Conservation (phyloP, 345 rosid genomes). For the Kernera saxatilis region DNA sequence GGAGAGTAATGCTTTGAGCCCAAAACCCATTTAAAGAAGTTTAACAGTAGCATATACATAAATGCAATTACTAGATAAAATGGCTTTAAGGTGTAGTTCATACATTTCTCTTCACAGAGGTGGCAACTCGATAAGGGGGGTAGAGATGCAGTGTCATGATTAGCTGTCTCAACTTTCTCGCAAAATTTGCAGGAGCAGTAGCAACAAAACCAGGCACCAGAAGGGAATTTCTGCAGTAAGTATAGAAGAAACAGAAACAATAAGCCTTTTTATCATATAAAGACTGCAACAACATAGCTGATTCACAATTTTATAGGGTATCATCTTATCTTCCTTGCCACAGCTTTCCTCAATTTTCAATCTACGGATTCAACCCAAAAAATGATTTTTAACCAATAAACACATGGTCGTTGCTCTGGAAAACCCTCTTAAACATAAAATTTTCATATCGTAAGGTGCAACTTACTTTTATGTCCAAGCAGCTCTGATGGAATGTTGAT, state of each 20-base stretch:
- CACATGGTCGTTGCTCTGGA: neutral
- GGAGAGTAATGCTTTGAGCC: slow-evolving; percentile 13
- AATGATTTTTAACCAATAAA: neutral
- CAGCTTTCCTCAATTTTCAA: neutral
- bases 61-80: neutral
- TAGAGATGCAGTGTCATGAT: slow-evolving; percentile 17
- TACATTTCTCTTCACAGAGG: slow-evolving; percentile 89
- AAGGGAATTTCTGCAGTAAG: slow-evolving; percentile 71
- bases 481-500: slow-evolving; percentile 88
- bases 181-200: slow-evolving; percentile 90
- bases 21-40: slow-evolving; percentile 2
- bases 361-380: neutral
- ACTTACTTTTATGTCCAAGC: slow-evolving; percentile 73
- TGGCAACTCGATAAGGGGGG: slow-evolving; percentile 41
- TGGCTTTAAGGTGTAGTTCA: neutral
- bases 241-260: slow-evolving; percentile 11
- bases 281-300: neutral
- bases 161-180: slow-evolving; percentile 41
- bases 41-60: slow-evolving; percentile 1
- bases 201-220: slow-evolving; percentile 84
- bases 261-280: neutral
- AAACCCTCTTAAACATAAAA: neutral
- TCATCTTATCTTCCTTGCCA: neutral
- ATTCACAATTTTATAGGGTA: neutral
- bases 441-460: neutral